Evolutionary conservation across 2,329 filamentous ascomycete genomes (phyloP).

Genomic region (Hypocreales sp.): DNA sequence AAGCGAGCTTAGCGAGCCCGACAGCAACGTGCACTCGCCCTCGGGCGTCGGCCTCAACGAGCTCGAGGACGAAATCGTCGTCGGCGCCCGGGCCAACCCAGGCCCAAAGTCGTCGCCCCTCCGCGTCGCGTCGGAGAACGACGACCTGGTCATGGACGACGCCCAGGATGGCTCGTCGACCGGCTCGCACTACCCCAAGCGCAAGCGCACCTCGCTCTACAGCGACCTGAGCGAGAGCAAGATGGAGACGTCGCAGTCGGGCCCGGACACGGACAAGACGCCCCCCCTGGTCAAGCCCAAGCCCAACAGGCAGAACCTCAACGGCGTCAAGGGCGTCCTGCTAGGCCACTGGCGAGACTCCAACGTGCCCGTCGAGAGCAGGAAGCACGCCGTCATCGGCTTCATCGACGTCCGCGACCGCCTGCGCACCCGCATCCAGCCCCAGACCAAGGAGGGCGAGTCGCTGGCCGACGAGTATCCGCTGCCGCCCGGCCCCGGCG

Average conservation of each 20-base stretch:
- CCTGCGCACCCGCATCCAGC: conserved; percentile 42
- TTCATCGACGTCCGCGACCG: conserved; percentile 48
- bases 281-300: conserved; percentile 12
- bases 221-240: conserved; percentile 32
- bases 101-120: conserved; percentile 19
- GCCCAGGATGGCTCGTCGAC: conserved; percentile 20
- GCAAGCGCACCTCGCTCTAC: conserved; percentile 37
- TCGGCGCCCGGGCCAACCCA: conserved; percentile 26
- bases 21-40: conserved; percentile 18
- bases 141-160: conserved; percentile 29
- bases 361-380: conserved; percentile 25
- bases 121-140: conserved; percentile 16
- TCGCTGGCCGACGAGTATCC: conserved; percentile 28
- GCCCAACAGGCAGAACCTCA: conserved; percentile 11
- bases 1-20: conserved; percentile 27
- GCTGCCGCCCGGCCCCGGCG: conserved; percentile 41
- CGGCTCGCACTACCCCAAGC: conserved; percentile 32
- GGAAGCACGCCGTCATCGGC: conserved; percentile 44
- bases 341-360: conserved; percentile 49
- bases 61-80: conserved; percentile 37
- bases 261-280: conserved; percentile 15
- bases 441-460: conserved; percentile 30
- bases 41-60: conserved; percentile 21
- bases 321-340: conserved; percentile 28
- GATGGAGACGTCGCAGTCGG: conserved; percentile 18